A percentile compares a stretch with the other conserved stretches of the same genome.
These are phyloP conservation scores for Lasiodiplodia citricola DNA, from an alignment of 2,329 filamentous ascomycete genomes.

Conservation along the genomic window DNA sequence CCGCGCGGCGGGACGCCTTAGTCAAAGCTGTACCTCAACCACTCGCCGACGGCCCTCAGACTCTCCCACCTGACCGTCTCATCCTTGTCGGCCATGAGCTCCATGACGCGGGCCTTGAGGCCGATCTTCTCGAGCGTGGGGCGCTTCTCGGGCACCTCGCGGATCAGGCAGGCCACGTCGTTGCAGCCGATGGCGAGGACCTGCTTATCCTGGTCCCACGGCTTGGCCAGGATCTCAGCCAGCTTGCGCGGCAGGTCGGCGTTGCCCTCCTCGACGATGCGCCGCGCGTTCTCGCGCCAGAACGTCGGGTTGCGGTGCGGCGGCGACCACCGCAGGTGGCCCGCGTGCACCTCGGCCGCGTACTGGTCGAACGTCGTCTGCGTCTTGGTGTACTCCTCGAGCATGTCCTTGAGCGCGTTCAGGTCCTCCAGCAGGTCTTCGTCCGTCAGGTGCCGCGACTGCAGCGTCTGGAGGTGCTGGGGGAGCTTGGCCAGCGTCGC, in stretches of 20 bases:
- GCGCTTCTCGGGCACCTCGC: conserved; percentile 85
- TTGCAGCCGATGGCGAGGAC: conserved; percentile 93
- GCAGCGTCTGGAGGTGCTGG: conserved; percentile 62
- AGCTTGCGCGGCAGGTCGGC: conserved; percentile 79
- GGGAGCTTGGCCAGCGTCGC: conserved; percentile 86
- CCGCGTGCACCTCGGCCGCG: conserved; percentile 81
- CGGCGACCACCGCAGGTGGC: conserved; percentile 90
- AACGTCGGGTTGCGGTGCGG: conserved; percentile 86
- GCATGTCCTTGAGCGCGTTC: conserved; percentile 60
- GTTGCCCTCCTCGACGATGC: conserved; percentile 82
- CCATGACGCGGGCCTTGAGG: conserved; percentile 87
- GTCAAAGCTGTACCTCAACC: conserved; percentile 68
- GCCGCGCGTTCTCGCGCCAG: conserved; percentile 89
- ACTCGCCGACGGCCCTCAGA: conserved; percentile 80
- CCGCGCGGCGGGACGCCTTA: not conserved
- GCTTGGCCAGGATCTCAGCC: conserved; percentile 82
- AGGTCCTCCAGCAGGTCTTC: conserved; percentile 60
- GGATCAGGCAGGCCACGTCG: conserved; percentile 86
- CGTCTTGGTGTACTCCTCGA: conserved; percentile 82
- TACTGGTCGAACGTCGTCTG: conserved; percentile 72
- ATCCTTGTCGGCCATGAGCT: conserved; percentile 87
- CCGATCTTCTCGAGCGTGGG: conserved; percentile 80
- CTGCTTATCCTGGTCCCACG: conserved; percentile 82
- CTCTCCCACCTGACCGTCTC: conserved; percentile 94
- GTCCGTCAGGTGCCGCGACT: conserved; percentile 56